Conservation (phyloP, 441 rosid genomes). For the Gossypium gossypioides region DNA sequence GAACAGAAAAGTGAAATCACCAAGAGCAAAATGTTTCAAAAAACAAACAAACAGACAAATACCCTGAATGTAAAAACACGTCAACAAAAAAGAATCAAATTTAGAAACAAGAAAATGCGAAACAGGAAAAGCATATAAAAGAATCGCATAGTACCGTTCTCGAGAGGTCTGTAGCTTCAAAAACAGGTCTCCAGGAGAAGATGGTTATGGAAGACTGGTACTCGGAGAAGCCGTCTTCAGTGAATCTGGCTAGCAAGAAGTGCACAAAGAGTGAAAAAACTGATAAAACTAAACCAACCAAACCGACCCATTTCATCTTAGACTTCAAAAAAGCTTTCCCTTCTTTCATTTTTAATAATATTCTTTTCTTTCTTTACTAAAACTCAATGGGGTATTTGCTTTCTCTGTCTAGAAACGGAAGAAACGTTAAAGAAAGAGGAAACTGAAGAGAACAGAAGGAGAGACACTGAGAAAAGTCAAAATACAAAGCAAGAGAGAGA, state of each 20-base stretch:
- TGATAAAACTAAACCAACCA: slow-evolving; percentile 70
- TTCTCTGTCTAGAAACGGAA: neutral
- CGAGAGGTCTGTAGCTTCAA: slow-evolving; percentile 46
- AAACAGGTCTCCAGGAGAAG: slow-evolving; percentile 95
- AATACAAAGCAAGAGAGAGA: slow-evolving; percentile 4
- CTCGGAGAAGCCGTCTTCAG: slow-evolving; percentile 52
- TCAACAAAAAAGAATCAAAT: neutral
- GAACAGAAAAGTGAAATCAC: neutral
- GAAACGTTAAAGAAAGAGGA: slow-evolving; percentile 13
- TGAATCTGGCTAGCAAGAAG: slow-evolving; percentile 77
- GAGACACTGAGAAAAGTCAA: neutral
- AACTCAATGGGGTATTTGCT: slow-evolving; percentile 1
- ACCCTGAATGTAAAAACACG: neutral
- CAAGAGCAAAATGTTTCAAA: neutral
- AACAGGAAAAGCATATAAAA: neutral
- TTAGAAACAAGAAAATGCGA: neutral
- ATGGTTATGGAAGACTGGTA: slow-evolving; percentile 72
- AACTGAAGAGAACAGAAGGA: neutral
- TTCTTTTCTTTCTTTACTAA: neutral
- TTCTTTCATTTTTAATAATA: slow-evolving; percentile 42
- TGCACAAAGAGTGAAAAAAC: slow-evolving; percentile 65
- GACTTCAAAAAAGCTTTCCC: slow-evolving; percentile 65
- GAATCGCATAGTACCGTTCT: slow-evolving; percentile 21
- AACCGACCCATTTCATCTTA: slow-evolving; percentile 79
- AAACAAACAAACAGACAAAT: slow-evolving; percentile 7